phyloP scores from a whole-genome alignment of 208 protist genomes.

The Naegleria gruberi region DNA sequence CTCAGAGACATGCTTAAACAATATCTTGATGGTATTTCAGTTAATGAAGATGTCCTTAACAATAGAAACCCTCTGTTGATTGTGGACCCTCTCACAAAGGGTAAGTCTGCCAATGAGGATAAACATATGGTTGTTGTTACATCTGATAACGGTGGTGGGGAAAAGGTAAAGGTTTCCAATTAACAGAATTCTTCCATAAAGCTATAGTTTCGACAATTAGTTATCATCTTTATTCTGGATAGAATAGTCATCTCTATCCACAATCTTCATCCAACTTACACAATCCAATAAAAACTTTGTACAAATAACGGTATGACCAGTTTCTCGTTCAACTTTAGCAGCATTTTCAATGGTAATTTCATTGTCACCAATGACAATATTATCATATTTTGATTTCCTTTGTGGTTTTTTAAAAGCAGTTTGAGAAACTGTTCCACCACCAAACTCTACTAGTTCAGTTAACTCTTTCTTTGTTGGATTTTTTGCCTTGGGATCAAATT shows the following conservation, averaged over 20 bases:
- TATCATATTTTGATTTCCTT: neutral
- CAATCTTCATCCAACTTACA: neutral
- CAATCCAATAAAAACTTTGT: neutral
- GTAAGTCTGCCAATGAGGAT: neutral
- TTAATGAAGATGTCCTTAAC: constrained; percentile 72
- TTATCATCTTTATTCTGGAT: neutral
- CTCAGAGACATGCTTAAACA: constrained; percentile 77
- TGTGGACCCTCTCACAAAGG: neutral
- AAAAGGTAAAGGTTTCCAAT: neutral
- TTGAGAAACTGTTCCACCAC: neutral
- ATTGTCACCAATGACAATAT: neutral
- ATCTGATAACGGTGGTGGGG: neutral
- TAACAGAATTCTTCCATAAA: neutral
- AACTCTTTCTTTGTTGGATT: neutral
- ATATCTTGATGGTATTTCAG: constrained; percentile 86
- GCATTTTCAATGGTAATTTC: neutral
- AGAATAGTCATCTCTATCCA: neutral
- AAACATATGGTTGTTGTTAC: neutral
- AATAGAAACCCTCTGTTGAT: constrained; percentile 43
- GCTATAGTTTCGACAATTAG: no score
- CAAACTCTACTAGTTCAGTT: neutral
- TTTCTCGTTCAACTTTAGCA: neutral
- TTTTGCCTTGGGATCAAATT: neutral
- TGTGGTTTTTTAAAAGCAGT: neutral
- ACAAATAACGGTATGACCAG: neutral